Base-by-base conservation (phyloP, 768 basidiomycete genomes). In the Trametes maxima region DNA sequence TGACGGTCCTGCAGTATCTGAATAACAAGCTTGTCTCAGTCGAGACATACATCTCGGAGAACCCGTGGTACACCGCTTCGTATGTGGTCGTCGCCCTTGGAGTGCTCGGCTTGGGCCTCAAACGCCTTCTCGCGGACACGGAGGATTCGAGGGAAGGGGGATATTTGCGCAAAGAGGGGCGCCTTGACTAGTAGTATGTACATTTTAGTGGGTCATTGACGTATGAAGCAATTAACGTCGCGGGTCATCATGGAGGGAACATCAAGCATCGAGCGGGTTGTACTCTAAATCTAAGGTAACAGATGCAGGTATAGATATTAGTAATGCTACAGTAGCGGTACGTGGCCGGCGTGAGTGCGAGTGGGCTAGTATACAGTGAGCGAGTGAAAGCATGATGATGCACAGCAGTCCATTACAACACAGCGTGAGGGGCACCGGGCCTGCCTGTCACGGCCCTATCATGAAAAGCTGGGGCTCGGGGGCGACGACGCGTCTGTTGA, bases 11-110 rank as follows among this genome's bases (percentile, higher is more conserved):
- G n/a, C 59, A 76, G 75, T 75, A 69, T 48, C 58, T 76, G 25
- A 75, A 75, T 60, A 49, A 64, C 35, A 69, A 69, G 54, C 55
- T 76, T 19, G 40, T 68, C 28, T 46, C 65, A 14, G 11, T 72
- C 14, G 75, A 74, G 59, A 47, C 22, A 25, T 67, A 67, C 57
- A 68, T 74, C 37, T 54, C 56, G 11, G 42, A 60, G 3, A 69
- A 75, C 44, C 71, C 70, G 22, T 70, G 70, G 68, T 60, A 66
- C 13, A 67, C 68, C 4, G 60, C 66, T 2, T 57, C 66, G 19
- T 68, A 73, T 48, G 68, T 69, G 4, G 35, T 67, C 10, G 19
- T 59, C 19, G 66, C 47, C 5, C 45, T 72, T 40, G 59, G 64
- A 1, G 60, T 43, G 2, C 25, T 74, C 3, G 65, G 66, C 24